These are phyloP conservation scores for Chaetomiaceae sp. DNA, from an alignment of 2,329 filamentous ascomycete species.

Conservation along the genomic window DNA sequence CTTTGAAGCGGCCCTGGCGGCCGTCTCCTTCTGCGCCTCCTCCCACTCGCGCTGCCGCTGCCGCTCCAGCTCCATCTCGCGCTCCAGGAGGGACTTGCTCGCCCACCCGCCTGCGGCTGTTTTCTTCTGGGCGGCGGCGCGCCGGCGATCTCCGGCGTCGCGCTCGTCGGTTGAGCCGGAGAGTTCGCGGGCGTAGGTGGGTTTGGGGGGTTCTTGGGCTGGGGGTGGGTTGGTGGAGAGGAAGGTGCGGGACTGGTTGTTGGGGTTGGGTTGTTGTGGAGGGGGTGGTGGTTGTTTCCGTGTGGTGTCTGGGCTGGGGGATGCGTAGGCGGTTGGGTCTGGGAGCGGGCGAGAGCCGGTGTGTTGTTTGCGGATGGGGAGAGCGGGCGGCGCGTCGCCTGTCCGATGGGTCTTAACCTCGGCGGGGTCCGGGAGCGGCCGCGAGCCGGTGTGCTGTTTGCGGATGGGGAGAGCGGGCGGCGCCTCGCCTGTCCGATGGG, in stretches of 20 bases:
- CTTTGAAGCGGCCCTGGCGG: constrained; percentile 49
- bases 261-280: constrained; percentile 7
- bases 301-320: constrained; percentile 9
- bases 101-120: constrained; percentile 60
- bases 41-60: constrained; percentile 78
- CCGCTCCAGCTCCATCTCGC: constrained; percentile 76
- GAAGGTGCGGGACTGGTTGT: constrained; percentile 2
- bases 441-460: constrained; percentile 26
- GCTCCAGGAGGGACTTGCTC: constrained; percentile 67
- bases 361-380: constrained; percentile 3
- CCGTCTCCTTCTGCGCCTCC: constrained; percentile 62
- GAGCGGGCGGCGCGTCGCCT: constrained; percentile 20
- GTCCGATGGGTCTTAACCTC: too few relatives aligned
- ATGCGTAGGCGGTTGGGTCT: constrained; percentile 31
- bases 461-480: constrained; percentile 24
- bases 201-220: constrained; percentile 33
- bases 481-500: constrained; percentile 30
- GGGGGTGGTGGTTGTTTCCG: not conserved
- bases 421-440: constrained; percentile 43
- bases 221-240: constrained; percentile 52
- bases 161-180: constrained; percentile 56
- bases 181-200: constrained; percentile 53
- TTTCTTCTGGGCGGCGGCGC: constrained; percentile 47
- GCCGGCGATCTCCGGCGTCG: constrained; percentile 49
- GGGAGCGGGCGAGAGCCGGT: constrained; percentile 1